phyloP scores from a whole-genome alignment of 352 stramenopile species.

The Pseudoperonospora humuli region DNA sequence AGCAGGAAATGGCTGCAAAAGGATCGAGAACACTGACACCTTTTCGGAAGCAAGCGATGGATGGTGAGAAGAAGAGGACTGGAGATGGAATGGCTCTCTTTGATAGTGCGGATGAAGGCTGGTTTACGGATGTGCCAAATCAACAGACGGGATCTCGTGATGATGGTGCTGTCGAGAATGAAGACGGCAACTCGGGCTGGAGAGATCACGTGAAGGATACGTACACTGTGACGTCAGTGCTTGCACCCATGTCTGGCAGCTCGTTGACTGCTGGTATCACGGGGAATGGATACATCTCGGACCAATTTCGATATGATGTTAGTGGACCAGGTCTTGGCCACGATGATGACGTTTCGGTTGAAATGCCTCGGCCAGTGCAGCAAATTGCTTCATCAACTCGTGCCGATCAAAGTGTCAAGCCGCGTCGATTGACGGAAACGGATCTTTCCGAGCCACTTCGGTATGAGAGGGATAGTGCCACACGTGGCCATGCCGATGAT shows the following conservation, averaged over 20 bases:
- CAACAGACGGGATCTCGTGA: constrained; percentile 1
- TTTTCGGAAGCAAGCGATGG: background rate
- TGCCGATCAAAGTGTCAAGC: constrained; percentile 5
- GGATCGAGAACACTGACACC: background rate
- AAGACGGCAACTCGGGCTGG: constrained; percentile 13
- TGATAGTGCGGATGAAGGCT: constrained; percentile 43
- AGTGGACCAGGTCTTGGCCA: constrained; percentile 16
- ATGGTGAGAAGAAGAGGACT: constrained; percentile 1
- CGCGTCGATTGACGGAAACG: constrained; percentile 11
- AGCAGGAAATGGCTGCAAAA: background rate
- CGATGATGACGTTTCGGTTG: constrained; percentile 12
- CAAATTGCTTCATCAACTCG: background rate
- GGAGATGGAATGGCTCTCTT: constrained; percentile 23
- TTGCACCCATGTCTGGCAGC: constrained; percentile 6
- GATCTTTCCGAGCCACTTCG: constrained; percentile 26
- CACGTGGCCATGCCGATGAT: constrained; percentile 23
- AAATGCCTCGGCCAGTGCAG: constrained; percentile 21
- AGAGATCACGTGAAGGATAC: constrained; percentile 25
- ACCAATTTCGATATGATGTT: constrained; percentile 30
- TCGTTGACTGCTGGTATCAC: constrained; percentile 16
- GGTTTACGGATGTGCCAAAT: constrained; percentile 46
- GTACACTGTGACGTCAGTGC: constrained; percentile 13
- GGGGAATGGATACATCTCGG: constrained; percentile 26
- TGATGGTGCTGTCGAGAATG: constrained; percentile 11
- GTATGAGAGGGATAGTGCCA: constrained; percentile 19